phyloP scores from a whole-genome alignment of 257 asterid genomes.

The Primulina tabacum region DNA sequence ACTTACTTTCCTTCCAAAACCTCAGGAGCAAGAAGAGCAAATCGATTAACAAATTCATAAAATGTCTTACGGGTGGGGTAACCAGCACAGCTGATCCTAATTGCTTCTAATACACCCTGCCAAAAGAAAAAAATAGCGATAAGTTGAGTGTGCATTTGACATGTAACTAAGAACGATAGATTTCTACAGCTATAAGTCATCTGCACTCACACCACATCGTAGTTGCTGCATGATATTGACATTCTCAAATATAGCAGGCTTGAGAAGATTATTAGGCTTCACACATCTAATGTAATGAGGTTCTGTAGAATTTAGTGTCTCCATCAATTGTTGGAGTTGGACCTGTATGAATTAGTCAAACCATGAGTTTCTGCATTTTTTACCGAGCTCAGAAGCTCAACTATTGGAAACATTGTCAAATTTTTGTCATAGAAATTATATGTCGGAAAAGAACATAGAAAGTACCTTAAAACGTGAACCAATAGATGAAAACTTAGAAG shows the following conservation, averaged over 20 bases:
- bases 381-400: slow-evolving; percentile 19
- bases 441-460: slow-evolving; percentile 16
- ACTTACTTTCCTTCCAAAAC: slow-evolving; percentile 84
- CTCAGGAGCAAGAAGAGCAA: slow-evolving; percentile 90
- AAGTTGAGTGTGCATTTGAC: slow-evolving; percentile 4
- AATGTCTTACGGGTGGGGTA: slow-evolving; percentile 97
- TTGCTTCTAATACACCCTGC: slow-evolving; percentile 94
- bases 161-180: slow-evolving; percentile 5
- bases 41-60: slow-evolving; percentile 77
- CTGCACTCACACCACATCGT: slow-evolving; percentile 94
- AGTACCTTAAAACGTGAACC: slow-evolving; percentile 93
- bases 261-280: slow-evolving; percentile 91
- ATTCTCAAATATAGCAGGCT: slow-evolving; percentile 93
- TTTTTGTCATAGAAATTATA: slow-evolving; percentile 7
- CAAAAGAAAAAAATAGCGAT: slow-evolving; percentile 14
- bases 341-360: slow-evolving; percentile 48
- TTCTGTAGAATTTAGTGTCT: slow-evolving; percentile 86
- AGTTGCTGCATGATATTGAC: slow-evolving; percentile 87
- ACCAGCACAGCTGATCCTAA: slow-evolving; percentile 98
- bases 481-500: slow-evolving; percentile 93
- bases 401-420: neutral
- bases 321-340: slow-evolving; percentile 98
- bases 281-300: slow-evolving; percentile 99
- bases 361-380: slow-evolving; percentile 29
- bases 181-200: slow-evolving; percentile 17